These are phyloP conservation scores for Scheffersomyces ergatensis DNA, from an alignment of 805 yeast genomes.

Conservation along the genomic window DNA sequence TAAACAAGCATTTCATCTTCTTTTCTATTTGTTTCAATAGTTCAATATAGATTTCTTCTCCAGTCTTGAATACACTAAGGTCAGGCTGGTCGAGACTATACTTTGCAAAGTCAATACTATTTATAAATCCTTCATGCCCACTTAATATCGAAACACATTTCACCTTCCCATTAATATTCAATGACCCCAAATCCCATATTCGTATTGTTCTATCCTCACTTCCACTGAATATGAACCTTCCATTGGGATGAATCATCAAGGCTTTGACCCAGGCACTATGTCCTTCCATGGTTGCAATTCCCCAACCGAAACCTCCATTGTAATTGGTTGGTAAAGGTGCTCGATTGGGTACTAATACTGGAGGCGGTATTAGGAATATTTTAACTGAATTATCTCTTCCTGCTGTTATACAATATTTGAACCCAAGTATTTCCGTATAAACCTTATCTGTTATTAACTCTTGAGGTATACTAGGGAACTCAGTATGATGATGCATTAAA, in stretches of 20 bases:
- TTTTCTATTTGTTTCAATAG: slow-evolving; percentile 32
- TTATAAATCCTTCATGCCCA: slow-evolving; percentile 78
- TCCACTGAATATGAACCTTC: slow-evolving; percentile 63
- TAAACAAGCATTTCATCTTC: slow-evolving; percentile 59
- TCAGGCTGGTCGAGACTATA: slow-evolving; percentile 20
- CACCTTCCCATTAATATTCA: slow-evolving; percentile 42
- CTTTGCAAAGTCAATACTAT: slow-evolving; percentile 54
- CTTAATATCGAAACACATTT: slow-evolving; percentile 45
- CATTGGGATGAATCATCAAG: slow-evolving; percentile 71
- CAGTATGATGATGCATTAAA: slow-evolving; percentile 26
- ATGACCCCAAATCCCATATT: slow-evolving; percentile 66
- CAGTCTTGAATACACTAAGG: slow-evolving; percentile 1
- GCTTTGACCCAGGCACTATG: slow-evolving; percentile 87
- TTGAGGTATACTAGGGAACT: slow-evolving; percentile 32
- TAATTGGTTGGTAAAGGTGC: slow-evolving; percentile 51
- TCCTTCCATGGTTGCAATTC: slow-evolving; percentile 59
- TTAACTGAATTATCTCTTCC: slow-evolving; percentile 75
- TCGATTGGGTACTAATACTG: slow-evolving; percentile 52
- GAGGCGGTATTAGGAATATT: slow-evolving; percentile 77
- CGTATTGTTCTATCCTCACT: slow-evolving; percentile 77
- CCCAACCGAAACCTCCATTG: slow-evolving; percentile 58
- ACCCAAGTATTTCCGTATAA: slow-evolving; percentile 43
- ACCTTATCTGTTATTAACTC: slow-evolving; percentile 23
- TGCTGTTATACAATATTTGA: slow-evolving; percentile 72
- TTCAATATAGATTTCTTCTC: slow-evolving; percentile 19